Conservation (phyloP, 192 early-diverging fungal species). For the Coemansia sp. region DNA sequence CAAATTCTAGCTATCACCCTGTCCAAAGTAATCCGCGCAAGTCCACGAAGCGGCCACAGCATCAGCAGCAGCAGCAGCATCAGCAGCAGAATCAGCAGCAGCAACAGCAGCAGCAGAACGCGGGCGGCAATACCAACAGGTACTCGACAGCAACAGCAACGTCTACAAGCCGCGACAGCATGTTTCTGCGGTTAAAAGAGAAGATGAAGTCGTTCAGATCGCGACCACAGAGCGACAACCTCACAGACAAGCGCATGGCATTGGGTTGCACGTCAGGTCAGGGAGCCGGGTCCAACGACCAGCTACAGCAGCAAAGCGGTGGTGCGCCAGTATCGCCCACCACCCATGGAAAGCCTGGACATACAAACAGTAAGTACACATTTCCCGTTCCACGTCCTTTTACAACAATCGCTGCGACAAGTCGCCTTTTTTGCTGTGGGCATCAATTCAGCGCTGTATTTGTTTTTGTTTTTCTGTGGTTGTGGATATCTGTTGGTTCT, state of each 20-base stretch:
- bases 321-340: conserved; percentile 17
- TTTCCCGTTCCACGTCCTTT: too few relatives aligned
- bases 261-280: conserved; percentile 4
- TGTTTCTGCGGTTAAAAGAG: conserved; percentile 52
- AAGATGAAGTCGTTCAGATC: conserved; percentile 51
- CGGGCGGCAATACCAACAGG: conserved; percentile 19
- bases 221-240: conserved; percentile 46
- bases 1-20: conserved; percentile 13
- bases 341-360: conserved; percentile 16
- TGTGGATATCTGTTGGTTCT: too few relatives aligned
- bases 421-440: too few relatives aligned
- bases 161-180: conserved; percentile 44
- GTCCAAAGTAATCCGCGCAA: conserved; percentile 16
- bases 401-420: too few relatives aligned
- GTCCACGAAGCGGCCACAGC: conserved; percentile 4
- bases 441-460: background rate
- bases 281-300: background rate
- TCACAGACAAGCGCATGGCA: conserved; percentile 26
- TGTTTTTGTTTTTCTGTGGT: background rate
- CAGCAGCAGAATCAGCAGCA: conserved; percentile 36
- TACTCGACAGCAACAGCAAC: conserved; percentile 31
- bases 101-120: conserved; percentile 7
- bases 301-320: conserved; percentile 7
- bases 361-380: conserved; percentile 41
- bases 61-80: conserved; percentile 7